Conservation (phyloP, 2,329 filamentous ascomycete species). For the Exserohilum turcica region DNA sequence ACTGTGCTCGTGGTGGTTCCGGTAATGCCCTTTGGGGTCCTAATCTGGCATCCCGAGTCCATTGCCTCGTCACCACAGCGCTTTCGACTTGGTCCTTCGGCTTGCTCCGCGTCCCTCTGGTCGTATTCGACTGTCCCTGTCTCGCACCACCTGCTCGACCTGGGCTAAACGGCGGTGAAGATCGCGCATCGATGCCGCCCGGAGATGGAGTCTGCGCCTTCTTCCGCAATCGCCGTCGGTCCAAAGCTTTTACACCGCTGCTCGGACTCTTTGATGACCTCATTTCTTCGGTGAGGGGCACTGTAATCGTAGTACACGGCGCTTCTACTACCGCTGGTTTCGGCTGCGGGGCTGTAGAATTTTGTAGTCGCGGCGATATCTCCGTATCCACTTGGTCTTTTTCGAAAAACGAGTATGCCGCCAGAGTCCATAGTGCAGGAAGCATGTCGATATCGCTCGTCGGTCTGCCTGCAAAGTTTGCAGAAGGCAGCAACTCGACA, state of each 20-base stretch:
- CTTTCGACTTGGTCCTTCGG: neutral
- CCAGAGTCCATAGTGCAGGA: constrained; percentile 19
- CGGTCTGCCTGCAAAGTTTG: constrained; percentile 33
- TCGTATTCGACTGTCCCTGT: constrained; percentile 8
- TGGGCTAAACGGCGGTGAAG: constrained; percentile 23
- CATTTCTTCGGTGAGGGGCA: constrained; percentile 6
- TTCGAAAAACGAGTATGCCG: constrained; percentile 10
- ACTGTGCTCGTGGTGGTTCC: constrained; percentile 1
- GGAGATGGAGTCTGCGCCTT: constrained; percentile 32
- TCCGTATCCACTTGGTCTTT: constrained; percentile 13
- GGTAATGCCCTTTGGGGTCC: constrained; percentile 4
- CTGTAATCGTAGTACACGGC: constrained; percentile 12
- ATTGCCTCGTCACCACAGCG: constrained; percentile 3
- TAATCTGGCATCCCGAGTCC: constrained; percentile 5
- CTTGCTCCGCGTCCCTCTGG: constrained; percentile 7
- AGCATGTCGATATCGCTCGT: constrained; percentile 32
- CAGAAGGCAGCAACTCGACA: constrained; percentile 24
- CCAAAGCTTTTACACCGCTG: constrained; percentile 11
- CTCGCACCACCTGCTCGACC: constrained; percentile 37
- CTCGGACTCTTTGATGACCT: constrained; percentile 8
- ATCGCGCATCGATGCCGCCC: constrained; percentile 13
- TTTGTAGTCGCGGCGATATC: neutral
- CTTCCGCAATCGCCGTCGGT: constrained; percentile 18
- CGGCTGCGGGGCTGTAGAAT: constrained; percentile 4
- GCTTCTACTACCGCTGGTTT: constrained; percentile 2